phyloP scores from a whole-genome alignment of 352 stramenopile species.

The Pythium aphanidermatum region DNA sequence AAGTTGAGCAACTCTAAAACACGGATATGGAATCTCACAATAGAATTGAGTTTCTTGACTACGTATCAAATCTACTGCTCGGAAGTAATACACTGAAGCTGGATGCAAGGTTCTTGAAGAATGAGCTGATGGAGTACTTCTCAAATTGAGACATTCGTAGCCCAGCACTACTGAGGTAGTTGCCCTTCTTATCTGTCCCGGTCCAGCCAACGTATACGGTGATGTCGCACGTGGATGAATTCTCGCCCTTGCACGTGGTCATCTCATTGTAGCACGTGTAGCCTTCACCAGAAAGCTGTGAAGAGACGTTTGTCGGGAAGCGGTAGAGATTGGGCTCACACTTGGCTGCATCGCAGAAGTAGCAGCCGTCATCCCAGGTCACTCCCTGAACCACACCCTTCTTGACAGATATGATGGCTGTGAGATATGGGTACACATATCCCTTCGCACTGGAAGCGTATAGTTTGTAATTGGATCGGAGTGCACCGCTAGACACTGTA shows the following conservation, averaged over 20 bases:
- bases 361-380: constrained; percentile 78
- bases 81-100: constrained; percentile 46
- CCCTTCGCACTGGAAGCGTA: constrained; percentile 41
- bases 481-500: constrained; percentile 58
- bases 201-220: constrained; percentile 80
- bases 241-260: constrained; percentile 30
- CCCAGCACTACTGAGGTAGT: constrained; percentile 71
- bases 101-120: constrained; percentile 55
- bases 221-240: constrained; percentile 49
- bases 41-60: constrained; percentile 3
- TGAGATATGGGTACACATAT: constrained; percentile 66
- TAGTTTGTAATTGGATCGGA: constrained; percentile 69
- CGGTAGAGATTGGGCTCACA: constrained; percentile 69
- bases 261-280: constrained; percentile 59
- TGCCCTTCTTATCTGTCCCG: constrained; percentile 66
- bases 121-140: constrained; percentile 77
- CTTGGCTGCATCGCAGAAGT: constrained; percentile 50
- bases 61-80: constrained; percentile 37
- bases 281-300: constrained; percentile 37
- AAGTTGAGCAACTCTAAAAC: no score
- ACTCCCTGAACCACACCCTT: constrained; percentile 70
- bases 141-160: constrained; percentile 80
- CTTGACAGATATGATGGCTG: constrained; percentile 75
- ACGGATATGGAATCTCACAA: no score
- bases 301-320: constrained; percentile 41